Evolutionary conservation across 2,329 filamentous ascomycete genomes (phyloP).

Genomic region (Helicocarpus griseus): DNA sequence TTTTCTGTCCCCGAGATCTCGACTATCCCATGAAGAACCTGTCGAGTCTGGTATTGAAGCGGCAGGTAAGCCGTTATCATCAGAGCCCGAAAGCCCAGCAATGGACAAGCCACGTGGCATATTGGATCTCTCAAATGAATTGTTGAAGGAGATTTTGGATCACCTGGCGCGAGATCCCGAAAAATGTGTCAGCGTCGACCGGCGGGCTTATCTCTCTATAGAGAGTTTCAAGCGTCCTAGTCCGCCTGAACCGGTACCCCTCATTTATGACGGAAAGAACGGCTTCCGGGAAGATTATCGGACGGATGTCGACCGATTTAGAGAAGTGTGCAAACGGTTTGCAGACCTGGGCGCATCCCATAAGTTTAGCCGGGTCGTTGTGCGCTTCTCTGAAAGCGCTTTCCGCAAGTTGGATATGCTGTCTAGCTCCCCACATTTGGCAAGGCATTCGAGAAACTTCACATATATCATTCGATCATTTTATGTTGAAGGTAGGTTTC

Average conservation of each 20-base stretch:
- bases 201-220: slow-evolving; percentile 44
- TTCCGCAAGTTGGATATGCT: slow-evolving; percentile 41
- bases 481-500: slow-evolving; percentile 39
- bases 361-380: slow-evolving; percentile 43
- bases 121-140: slow-evolving; percentile 35
- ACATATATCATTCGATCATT: slow-evolving; percentile 48
- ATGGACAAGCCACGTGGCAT: slow-evolving; percentile 16
- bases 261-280: slow-evolving; percentile 11
- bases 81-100: background rate
- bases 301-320: slow-evolving; percentile 24
- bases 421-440: slow-evolving; percentile 37
- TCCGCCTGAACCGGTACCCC: slow-evolving; percentile 14
- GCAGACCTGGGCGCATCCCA: slow-evolving; percentile 40
- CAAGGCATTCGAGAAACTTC: slow-evolving; percentile 43
- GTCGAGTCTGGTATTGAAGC: slow-evolving; percentile 5
- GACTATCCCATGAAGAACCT: slow-evolving; percentile 7
- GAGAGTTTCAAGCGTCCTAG: slow-evolving; percentile 44
- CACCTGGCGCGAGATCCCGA: slow-evolving; percentile 45
- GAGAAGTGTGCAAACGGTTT: slow-evolving; percentile 39
- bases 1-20: slow-evolving; percentile 1
- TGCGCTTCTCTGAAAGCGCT: slow-evolving; percentile 39
- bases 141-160: slow-evolving; percentile 42
- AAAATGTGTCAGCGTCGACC: slow-evolving; percentile 41
- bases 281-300: slow-evolving; percentile 10
- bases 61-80: slow-evolving; percentile 8